Base-by-base conservation (phyloP, 257 asterid genomes). In the Vinca minor region DNA sequence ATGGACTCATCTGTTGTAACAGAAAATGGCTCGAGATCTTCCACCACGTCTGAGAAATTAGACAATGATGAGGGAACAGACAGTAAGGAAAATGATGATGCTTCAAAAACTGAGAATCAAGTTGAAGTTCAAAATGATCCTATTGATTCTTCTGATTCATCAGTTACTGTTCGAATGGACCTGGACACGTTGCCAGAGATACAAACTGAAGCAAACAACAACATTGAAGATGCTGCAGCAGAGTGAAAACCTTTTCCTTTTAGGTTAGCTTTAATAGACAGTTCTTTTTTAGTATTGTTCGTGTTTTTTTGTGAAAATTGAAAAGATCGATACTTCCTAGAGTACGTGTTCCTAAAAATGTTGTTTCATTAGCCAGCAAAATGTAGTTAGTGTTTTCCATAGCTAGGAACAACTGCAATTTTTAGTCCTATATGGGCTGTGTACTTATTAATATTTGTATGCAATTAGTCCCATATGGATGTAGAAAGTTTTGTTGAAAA, bases 151-250 rank as follows among this genome's bases (percentile, higher is more conserved):
- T 84, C 88, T 4, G 94, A 87, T 73, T 78, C 82, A 1, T 78
- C 88, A 39, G 66, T 79, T 71, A 74, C 79, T 10, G 76, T 80
- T 17, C 79, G 77, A 13, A 67, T 54, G 0, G 94, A 84, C 79
- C 80, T 80, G 45, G 94, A 85, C 21, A 83, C 95, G 20, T 85
- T 86, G 69, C 88, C 92, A 1, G 83, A 81, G 36, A 72, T 80
- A 58, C 89, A 82, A 66, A 82, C 77, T 12, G 92, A 88, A 76
- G 96, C 82, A 65, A 73, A 77, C 14, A 64, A 77, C 14, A 64
- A 83, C 29, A 73, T 55, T 8, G 86, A 88, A 58, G 92, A 91
- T 64, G 86, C 70, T 70, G 95, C 86, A 55, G 85, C 83, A 23
- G 95, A 85, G 76, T 88, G 84, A 83, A 65, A 7, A 62, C 58